Base-by-base conservation (phyloP, 768 basidiomycete species). In the Hygrophoropsis aurantiaca region DNA sequence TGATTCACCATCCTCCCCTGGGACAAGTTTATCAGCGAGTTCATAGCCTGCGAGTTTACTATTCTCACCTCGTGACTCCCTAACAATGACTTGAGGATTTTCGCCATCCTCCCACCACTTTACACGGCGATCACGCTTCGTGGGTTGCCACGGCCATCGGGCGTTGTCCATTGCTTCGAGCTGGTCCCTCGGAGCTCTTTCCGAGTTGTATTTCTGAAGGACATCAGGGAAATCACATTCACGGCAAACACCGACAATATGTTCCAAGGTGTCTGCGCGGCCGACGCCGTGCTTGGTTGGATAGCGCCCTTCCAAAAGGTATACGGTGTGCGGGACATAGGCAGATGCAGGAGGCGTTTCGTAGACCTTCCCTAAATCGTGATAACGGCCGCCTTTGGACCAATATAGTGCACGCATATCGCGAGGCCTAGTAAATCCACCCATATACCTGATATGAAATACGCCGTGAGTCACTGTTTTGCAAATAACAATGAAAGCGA, bases 261-360 rank as follows among this genome's bases (percentile, higher is more conserved):
- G 59, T 15, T 68, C 66, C 7, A 57, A 47, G 36, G 58, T 26
- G 16, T 66, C 66, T 10, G 56, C 52, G 8, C 68, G 62, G 1
- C 70, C 69, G 20, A 62, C 46, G 5, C 60, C 60, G 46, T 57
- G 59, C 18, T 55, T 42, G 13, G 65, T 48, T 10, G 54, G 54
- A 53, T 71, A 67, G 26, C 70, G 65, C 4, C 64, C 61, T 26
- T 69, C 65, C 44, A 72, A 57, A 15, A 74, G 46, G 55, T 64
- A 73, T 16, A 74, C 71, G 40, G 73, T 73, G 45, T 65, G 65
- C 5, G 68, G 53, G 18, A 55, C 58, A 53, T 76, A 79, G 18
- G 71, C 71, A 19, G 59, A 59, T 3, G 60, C 38, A 0, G 58
- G 45, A 18, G 69, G 69, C 6, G 57, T 41, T 40, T 68, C 68